Percentiles rank a stretch among this genome's conserved stretches.
These are phyloP conservation scores for Kwoniella mangroviensis DNA, from an alignment of 768 basidiomycete species.

Conservation along the genomic window DNA sequence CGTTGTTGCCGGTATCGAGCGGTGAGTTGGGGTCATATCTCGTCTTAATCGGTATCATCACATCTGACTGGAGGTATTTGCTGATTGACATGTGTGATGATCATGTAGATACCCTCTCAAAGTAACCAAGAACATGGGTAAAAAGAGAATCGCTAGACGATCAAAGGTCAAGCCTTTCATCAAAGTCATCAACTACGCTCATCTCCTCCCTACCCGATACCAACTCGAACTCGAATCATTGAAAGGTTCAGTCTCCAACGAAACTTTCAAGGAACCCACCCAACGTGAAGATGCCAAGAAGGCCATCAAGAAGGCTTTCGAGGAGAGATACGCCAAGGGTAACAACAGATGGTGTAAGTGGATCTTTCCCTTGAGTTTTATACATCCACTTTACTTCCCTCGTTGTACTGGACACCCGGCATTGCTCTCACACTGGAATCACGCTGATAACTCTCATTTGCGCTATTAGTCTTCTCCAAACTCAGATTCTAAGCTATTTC, in stretches of 20 bases:
- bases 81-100: background rate
- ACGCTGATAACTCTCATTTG: background rate
- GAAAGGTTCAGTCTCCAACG: slow-evolving; percentile 79
- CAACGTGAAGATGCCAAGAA: slow-evolving; percentile 95
- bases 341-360: slow-evolving; percentile 89
- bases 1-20: slow-evolving; percentile 96
- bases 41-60: too few species aligned
- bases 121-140: slow-evolving; percentile 95
- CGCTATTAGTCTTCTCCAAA: slow-evolving; percentile 57
- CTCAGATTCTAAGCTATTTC: slow-evolving; percentile 53
- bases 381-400: background rate
- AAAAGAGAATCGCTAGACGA: slow-evolving; percentile 88
- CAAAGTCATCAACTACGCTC: slow-evolving; percentile 99
- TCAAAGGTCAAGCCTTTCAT: slow-evolving; percentile 99
- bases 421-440: too few species aligned
- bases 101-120: slow-evolving; percentile 78
- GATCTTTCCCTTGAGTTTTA: background rate
- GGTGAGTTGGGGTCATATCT: slow-evolving; percentile 56
- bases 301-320: slow-evolving; percentile 91
- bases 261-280: slow-evolving; percentile 97
- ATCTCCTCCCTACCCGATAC: slow-evolving; percentile 99
- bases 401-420: too few species aligned
- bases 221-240: slow-evolving; percentile 92
- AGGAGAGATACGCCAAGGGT: slow-evolving; percentile 89
- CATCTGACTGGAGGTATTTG: background rate